Base-by-base conservation (phyloP, 345 rosid genomes). In the Dipteronia sinensis region DNA sequence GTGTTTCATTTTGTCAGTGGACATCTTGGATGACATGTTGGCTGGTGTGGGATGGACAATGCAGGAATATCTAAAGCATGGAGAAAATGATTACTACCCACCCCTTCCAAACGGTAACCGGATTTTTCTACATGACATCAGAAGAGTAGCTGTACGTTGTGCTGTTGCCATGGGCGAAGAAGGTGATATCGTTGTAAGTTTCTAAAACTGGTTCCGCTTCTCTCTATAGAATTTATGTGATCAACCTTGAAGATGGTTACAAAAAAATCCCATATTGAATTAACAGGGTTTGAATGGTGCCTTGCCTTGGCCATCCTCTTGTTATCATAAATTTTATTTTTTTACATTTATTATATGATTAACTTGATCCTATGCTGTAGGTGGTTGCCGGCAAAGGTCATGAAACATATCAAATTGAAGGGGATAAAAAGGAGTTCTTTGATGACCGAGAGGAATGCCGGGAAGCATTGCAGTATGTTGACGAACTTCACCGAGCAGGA, bases 161-260 rank as follows among this genome's bases (percentile, higher is more conserved):
- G 99, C 97, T 63, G 97, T 92, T 79, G 97, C 97, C 69, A 92
- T 92, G 99, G 99, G 98, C 22, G 99, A 96, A 90, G 98, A 96
- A 88, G 98, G 98, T 8, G 98, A 94, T 72, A 80, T 94, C 90
- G 95, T 94, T 83, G 99, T 95, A 93, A 94, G 99, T 90, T 71
- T 76, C 79, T 71, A 27, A 51, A 69, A 3, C 75, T 81, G 38
- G n/a, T 76, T 70, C 47, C 66, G 46, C 42, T 75, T 77, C 67
- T 40, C 19, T 22, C 22, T 10, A 9, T 80, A 1, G 56, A 12
- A 71, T 62, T 56, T 47, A 12, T 62, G 51, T 51, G 74, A 64
- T 27, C 31, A 62, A 16, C 69, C 3, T 74, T 29, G 40, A 46
- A 22, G 40, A 56, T n/a, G 75, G 65, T 31, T 19, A n/a, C 27